Percentiles rank a stretch among this genome's conserved stretches.
These are phyloP conservation scores for Pleurotus tuber-regium DNA, from an alignment of 768 basidiomycete genomes.

Conservation along the genomic window DNA sequence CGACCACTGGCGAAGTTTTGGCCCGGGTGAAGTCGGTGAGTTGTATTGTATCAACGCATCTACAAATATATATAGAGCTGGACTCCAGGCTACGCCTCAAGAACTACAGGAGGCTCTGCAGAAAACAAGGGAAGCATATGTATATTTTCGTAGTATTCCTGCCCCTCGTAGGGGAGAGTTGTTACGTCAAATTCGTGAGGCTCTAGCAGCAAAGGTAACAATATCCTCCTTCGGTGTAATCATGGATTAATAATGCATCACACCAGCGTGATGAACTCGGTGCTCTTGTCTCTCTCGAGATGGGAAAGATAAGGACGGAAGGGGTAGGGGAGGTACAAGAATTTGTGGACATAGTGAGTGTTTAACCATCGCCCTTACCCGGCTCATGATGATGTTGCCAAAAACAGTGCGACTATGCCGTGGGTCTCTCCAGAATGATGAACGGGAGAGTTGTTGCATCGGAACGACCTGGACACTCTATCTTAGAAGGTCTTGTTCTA, in stretches of 20 bases:
- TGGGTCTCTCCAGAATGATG: constrained; percentile 93
- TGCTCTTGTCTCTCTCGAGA: constrained; percentile 80
- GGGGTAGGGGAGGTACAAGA: constrained; percentile 94
- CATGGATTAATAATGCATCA: constrained; percentile 13
- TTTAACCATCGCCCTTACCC: constrained; percentile 1
- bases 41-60: neutral
- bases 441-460: constrained; percentile 85
- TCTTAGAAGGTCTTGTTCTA: constrained; percentile 68
- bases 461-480: constrained; percentile 87
- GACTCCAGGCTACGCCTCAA: constrained; percentile 56
- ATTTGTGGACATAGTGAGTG: constrained; percentile 87
- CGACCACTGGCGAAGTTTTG: constrained; percentile 83
- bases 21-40: constrained; percentile 71
- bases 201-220: constrained; percentile 69
- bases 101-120: constrained; percentile 72
- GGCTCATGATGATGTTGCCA: constrained; percentile 11
- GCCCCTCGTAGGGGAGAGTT: constrained; percentile 89
- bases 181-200: constrained; percentile 83
- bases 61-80: constrained; percentile 11
- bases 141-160: constrained; percentile 68
- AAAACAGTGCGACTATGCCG: constrained; percentile 86
- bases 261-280: constrained; percentile 73
- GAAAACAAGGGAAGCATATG: constrained; percentile 73
- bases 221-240: constrained; percentile 10
- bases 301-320: constrained; percentile 91